These are phyloP conservation scores for Flaveria bidentis DNA, from an alignment of 129 eudicot genomes.

Conservation along the genomic window DNA sequence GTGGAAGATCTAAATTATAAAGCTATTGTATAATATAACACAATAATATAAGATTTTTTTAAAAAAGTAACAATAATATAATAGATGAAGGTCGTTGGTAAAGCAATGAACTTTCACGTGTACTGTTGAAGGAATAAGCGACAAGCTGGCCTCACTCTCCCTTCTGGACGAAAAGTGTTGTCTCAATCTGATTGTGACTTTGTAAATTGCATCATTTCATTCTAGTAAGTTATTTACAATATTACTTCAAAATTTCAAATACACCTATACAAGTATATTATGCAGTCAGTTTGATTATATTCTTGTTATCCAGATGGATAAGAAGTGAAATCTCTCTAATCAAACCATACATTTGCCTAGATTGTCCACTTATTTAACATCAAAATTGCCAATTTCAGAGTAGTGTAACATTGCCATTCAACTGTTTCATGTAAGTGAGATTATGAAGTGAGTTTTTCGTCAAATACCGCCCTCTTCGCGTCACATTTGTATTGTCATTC, in stretches of 20 bases:
- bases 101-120: slow-evolving; percentile 38
- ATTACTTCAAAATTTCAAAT: not conserved
- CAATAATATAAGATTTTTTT: too few relatives aligned
- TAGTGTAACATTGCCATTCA: not conserved
- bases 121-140: slow-evolving; percentile 35
- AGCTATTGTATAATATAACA: too few relatives aligned
- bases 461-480: not conserved
- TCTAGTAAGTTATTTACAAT: not conserved
- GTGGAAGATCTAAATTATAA: too few relatives aligned
- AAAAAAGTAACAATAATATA: not conserved
- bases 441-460: not conserved
- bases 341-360: not conserved
- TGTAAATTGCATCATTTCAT: slow-evolving; percentile 3
- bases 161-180: slow-evolving; percentile 27
- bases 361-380: not conserved
- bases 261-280: too few relatives aligned
- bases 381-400: not conserved
- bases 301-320: not conserved
- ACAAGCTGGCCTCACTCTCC: slow-evolving; percentile 40
- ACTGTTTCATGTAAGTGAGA: not conserved
- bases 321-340: slow-evolving; percentile 1
- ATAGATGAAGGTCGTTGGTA: slow-evolving; percentile 19
- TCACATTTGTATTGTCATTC: too few relatives aligned
- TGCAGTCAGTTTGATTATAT: not conserved
- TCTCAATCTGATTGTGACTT: slow-evolving; percentile 32